These are phyloP conservation scores for Teunomyces tritomae DNA, from an alignment of 805 yeast species.

Conservation along the genomic window DNA sequence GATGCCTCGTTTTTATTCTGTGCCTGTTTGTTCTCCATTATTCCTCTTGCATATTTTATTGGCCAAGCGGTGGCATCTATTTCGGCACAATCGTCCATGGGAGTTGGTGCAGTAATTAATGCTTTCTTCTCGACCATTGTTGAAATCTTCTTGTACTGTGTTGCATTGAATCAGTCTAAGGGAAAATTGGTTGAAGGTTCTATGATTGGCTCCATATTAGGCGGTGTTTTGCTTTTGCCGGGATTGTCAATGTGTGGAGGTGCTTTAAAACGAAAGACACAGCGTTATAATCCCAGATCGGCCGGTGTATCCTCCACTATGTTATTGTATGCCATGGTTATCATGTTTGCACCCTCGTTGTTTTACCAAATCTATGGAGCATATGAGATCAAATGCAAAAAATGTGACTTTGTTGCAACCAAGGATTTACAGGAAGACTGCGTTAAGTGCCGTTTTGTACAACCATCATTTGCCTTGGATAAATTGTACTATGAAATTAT, in stretches of 20 bases:
- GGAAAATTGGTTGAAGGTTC: conserved; percentile 94
- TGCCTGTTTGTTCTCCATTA: conserved; percentile 75
- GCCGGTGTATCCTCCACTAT: conserved; percentile 97
- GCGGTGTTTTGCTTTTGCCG: conserved; percentile 87
- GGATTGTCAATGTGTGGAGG: conserved; percentile 98
- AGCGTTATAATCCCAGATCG: conserved; percentile 89
- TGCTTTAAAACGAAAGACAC: conserved; percentile 88
- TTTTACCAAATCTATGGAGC: conserved; percentile 88
- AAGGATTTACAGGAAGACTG: conserved; percentile 42
- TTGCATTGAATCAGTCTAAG: conserved; percentile 81
- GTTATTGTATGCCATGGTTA: conserved; percentile 85
- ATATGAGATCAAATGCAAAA: conserved; percentile 70
- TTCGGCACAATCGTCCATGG: conserved; percentile 98
- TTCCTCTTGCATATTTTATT: conserved; percentile 93
- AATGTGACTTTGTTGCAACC: conserved; percentile 37
- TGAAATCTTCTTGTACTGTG: conserved; percentile 88
- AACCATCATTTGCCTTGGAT: conserved; percentile 72
- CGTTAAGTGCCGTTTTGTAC: conserved; percentile 70
- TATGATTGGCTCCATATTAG: conserved; percentile 88
- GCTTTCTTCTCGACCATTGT: conserved; percentile 97
- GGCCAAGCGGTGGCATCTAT: conserved; percentile 99
- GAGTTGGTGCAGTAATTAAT: conserved; percentile 96
- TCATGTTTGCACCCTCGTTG: conserved; percentile 89
- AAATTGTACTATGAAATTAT: conserved; percentile 63
- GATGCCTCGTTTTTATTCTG: conserved; percentile 66